Evolutionary conservation across 495 filamentous ascomycete genomes (phyloP).

Genomic region (Usnea hakonensis): DNA sequence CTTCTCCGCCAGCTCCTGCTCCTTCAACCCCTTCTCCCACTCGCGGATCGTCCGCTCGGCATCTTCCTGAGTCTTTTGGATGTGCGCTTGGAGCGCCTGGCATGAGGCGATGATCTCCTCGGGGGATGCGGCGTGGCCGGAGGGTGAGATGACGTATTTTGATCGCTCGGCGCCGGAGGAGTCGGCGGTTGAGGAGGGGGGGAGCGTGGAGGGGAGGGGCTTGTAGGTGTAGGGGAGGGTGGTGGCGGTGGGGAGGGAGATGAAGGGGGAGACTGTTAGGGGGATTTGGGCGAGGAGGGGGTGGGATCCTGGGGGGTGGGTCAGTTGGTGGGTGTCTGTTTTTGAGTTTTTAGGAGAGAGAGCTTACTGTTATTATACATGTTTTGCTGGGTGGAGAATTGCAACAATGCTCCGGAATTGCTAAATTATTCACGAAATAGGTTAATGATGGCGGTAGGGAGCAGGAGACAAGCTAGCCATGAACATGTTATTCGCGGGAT

Average conservation of each 20-base stretch:
- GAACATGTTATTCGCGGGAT: no score
- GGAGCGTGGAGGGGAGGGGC: slow-evolving; percentile 73
- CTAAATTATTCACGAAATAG: no score
- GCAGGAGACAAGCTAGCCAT: background rate
- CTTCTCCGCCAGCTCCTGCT: slow-evolving; percentile 86
- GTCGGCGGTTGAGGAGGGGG: slow-evolving; percentile 61
- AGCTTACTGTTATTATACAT: slow-evolving; percentile 25
- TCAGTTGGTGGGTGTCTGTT: slow-evolving; percentile 16
- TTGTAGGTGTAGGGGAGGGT: slow-evolving; percentile 96
- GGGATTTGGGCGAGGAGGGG: slow-evolving; percentile 86
- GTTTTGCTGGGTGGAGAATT: background rate
- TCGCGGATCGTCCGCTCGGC: slow-evolving; percentile 56
- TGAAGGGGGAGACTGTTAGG: slow-evolving; percentile 88
- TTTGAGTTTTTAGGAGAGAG: background rate
- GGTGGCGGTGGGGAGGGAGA: slow-evolving; percentile 79
- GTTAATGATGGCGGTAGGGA: background rate
- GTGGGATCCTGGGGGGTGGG: slow-evolving; percentile 56
- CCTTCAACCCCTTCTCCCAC: slow-evolving; percentile 62
- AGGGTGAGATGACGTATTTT: slow-evolving; percentile 64
- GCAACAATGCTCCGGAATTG: background rate
- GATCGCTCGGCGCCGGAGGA: slow-evolving; percentile 39
- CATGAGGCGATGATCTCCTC: slow-evolving; percentile 77
- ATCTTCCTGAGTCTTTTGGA: slow-evolving; percentile 54
- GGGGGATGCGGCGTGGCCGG: slow-evolving; percentile 68
- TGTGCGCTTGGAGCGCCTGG: slow-evolving; percentile 63